phyloP scores from a whole-genome alignment of 805 yeast species.

The Saturnispora diversa region DNA sequence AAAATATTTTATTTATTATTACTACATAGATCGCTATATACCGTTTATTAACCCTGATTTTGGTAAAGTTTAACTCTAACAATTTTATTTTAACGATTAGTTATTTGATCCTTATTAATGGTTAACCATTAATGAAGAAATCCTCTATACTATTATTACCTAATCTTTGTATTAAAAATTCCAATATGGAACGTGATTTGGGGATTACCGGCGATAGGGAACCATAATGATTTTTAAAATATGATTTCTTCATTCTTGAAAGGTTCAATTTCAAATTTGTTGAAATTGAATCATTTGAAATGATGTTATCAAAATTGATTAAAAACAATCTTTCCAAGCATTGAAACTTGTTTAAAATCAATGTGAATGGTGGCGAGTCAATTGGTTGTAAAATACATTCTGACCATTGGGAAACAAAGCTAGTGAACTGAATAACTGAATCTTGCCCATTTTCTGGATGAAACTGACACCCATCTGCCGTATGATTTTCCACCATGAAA shows the following conservation, averaged over 20 bases:
- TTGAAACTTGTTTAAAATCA: slow-evolving; percentile 14
- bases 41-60: too few species aligned
- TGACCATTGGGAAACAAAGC: neutral
- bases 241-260: slow-evolving; percentile 3
- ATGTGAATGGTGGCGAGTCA: neutral
- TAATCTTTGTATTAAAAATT: slow-evolving; percentile 11
- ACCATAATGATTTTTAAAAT: slow-evolving; percentile 8
- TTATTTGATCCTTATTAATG: too few species aligned
- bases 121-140: too few species aligned
- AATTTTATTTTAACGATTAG: too few species aligned
- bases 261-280: slow-evolving; percentile 1
- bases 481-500: neutral
- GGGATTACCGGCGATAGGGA: slow-evolving; percentile 11
- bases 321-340: slow-evolving; percentile 19
- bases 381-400: neutral
- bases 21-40: neutral
- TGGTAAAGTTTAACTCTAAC: too few species aligned
- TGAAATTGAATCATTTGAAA: neutral
- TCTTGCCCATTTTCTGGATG: neutral
- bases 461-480: neutral
- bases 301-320: slow-evolving; percentile 11
- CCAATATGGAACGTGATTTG: slow-evolving; percentile 10
- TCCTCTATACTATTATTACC: slow-evolving; percentile 5
- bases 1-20: slow-evolving; percentile 3
- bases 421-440: neutral